phyloP scores from a whole-genome alignment of 306 rosid species.

The Sesbania bispinosa region DNA sequence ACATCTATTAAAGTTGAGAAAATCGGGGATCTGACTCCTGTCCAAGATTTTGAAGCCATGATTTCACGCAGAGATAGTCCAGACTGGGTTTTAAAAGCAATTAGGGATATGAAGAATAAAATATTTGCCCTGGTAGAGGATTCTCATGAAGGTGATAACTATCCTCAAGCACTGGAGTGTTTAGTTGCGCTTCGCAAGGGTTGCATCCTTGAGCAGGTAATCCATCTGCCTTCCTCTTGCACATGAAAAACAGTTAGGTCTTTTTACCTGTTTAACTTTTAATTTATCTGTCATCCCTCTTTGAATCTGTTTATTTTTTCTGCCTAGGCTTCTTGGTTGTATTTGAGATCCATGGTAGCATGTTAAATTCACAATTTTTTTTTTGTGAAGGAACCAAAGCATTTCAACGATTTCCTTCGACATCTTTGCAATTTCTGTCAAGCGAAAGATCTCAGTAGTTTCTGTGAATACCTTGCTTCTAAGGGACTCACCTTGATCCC shows the following conservation, averaged over 20 bases:
- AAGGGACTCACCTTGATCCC: conserved; percentile 53
- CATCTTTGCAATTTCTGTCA: conserved; percentile 52
- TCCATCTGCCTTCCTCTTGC: not conserved
- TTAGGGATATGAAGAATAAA: conserved; percentile 52
- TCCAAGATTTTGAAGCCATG: conserved; percentile 79
- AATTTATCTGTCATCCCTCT: not conserved
- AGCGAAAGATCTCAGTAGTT: conserved; percentile 41
- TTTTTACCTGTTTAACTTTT: not conserved
- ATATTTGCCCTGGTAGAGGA: conserved; percentile 56
- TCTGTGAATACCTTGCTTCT: conserved; percentile 58
- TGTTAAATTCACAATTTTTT: not conserved
- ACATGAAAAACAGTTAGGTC: not conserved
- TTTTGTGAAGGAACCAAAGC: conserved; percentile 66
- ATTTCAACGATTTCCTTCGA: conserved; percentile 64
- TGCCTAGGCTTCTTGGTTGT: not conserved
- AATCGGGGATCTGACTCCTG: conserved; percentile 55
- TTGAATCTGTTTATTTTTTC: not conserved
- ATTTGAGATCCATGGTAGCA: not conserved
- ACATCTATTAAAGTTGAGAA: conserved; percentile 45
- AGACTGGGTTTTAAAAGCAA: conserved; percentile 65
- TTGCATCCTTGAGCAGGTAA: conserved; percentile 71
- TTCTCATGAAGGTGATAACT: conserved; percentile 55
- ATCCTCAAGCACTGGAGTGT: conserved; percentile 49
- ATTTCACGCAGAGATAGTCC: conserved; percentile 62
- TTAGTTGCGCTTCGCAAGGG: conserved; percentile 72